Percentiles rank a stretch among this genome's conserved stretches.
Conservation (phyloP, 1,284 basidiomycete species). For the Calocybe gambosa region DNA sequence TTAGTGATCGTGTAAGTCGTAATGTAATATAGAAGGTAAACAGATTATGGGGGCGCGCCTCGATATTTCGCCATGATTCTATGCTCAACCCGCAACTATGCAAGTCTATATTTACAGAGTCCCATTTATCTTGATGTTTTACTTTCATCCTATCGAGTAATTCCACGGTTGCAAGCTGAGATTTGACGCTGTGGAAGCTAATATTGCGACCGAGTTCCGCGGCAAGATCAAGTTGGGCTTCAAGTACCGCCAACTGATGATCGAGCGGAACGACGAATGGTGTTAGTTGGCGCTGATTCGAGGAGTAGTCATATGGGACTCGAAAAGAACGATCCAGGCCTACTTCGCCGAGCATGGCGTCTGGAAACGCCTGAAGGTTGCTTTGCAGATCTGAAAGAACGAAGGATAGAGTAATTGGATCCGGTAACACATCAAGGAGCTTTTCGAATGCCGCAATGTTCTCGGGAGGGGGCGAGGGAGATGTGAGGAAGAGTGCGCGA, state of each 20-base stretch:
- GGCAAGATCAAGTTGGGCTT: slow-evolving; percentile 73
- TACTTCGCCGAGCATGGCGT: slow-evolving; percentile 78
- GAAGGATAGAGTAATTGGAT: slow-evolving; percentile 49
- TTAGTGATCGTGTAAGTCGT: slow-evolving; percentile 2
- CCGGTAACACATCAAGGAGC: slow-evolving; percentile 54
- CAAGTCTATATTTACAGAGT: slow-evolving; percentile 62
- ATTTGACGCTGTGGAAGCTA: slow-evolving; percentile 77
- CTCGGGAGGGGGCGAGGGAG: slow-evolving; percentile 22
- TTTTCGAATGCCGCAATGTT: slow-evolving; percentile 37
- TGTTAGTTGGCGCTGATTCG: slow-evolving; percentile 46
- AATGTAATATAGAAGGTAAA: background rate
- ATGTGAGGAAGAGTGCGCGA: slow-evolving; percentile 41
- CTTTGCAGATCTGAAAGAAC: slow-evolving; percentile 48
- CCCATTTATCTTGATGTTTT: slow-evolving; percentile 49
- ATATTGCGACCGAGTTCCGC: slow-evolving; percentile 64
- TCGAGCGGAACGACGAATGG: slow-evolving; percentile 65
- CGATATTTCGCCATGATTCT: slow-evolving; percentile 58
- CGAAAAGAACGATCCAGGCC: slow-evolving; percentile 73
- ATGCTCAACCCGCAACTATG: slow-evolving; percentile 75
- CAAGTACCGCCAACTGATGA: slow-evolving; percentile 70
- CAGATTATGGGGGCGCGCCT: slow-evolving; percentile 40
- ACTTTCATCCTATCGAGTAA: slow-evolving; percentile 49
- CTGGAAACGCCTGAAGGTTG: slow-evolving; percentile 52
- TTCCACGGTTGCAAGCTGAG: slow-evolving; percentile 56
- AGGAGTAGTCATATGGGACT: slow-evolving; percentile 50